Evolutionary conservation across 352 stramenopile genomes (phyloP), one percentile per base, ranked within the genome.

Genomic region (Globisporangium splendens): DNA sequence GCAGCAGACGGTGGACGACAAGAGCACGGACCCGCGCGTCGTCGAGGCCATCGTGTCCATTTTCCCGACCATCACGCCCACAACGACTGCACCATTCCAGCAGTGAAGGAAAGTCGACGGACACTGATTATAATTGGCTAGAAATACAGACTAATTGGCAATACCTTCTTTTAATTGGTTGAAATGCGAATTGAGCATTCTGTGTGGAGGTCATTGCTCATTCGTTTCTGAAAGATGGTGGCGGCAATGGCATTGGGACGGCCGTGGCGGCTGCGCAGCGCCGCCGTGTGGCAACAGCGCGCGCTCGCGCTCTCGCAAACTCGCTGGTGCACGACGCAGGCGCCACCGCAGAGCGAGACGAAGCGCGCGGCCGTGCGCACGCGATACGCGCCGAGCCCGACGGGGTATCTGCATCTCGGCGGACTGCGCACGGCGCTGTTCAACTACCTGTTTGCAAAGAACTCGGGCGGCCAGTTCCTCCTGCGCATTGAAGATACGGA

Each of bases 401-500:
- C 91, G 17, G 91, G 91, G 3, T 91, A 89, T 46, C 56, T 98
- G 62, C 91, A 98, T 63, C 66, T 98, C 22, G 91, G 91, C 22
- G 91, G 91, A 0, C 70, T 97, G 51, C 86, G 91, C 60, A 97
- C 91, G 39, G 91, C 91, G 52, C 72, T 97, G 28, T 97, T 97
- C 69, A 97, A 97, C 62, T 98, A 94, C 69, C 66, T 97, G 41
- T 95, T 97, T 46, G 91, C 91, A 21, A 91, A 91, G 56, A 90
- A 75, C 59, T 63, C 74, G 15, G 79, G 81, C 20, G 91, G 91
- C 8, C 64, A 89, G 41, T 97, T 98, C 61, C 77, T 98, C 39
- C 62, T 98, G 54, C 86, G 91, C 12, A 97, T 98, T 51, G 91
- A 98, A 66, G 91, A 98, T 63, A 98, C 91, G 4, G 91, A 98